Evolutionary conservation across 2,329 filamentous ascomycete genomes (phyloP).

Genomic region (Daldinia eschscholtzii): DNA sequence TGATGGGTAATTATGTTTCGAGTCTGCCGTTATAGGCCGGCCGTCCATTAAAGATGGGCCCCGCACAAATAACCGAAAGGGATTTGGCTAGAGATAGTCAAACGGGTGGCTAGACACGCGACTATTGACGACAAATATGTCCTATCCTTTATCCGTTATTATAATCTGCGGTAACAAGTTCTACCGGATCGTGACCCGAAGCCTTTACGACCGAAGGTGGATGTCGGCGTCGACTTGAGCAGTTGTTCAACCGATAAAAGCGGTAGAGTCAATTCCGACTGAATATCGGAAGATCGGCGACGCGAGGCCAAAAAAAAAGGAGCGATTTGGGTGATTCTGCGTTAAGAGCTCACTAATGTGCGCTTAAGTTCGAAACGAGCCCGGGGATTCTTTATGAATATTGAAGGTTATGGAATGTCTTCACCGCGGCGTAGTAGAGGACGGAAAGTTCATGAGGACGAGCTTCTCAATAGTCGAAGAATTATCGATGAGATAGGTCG

Average conservation of each 20-base stretch:
- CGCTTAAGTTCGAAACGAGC: constrained; percentile 23
- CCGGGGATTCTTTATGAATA: constrained; percentile 43
- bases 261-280: constrained; percentile 20
- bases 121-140: constrained; percentile 17
- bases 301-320: constrained; percentile 42
- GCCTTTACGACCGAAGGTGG: constrained; percentile 8
- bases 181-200: constrained; percentile 16
- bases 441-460: constrained; percentile 35
- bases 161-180: constrained; percentile 11
- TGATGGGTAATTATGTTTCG: constrained; percentile 61
- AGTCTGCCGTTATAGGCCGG: constrained; percentile 63
- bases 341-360: constrained; percentile 36
- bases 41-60: constrained; percentile 63
- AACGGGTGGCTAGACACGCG: constrained; percentile 45
- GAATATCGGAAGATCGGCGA: constrained; percentile 41
- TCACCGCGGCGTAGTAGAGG: constrained; percentile 37
- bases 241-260: constrained; percentile 19
- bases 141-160: constrained; percentile 12
- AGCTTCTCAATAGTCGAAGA: constrained; percentile 31
- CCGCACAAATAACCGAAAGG: constrained; percentile 47
- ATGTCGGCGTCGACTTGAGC: constrained; percentile 28
- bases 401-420: constrained; percentile 45
- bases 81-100: constrained; percentile 38
- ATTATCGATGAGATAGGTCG: constrained; percentile 31
- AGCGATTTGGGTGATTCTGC: constrained; percentile 32